These are phyloP conservation scores for Oemleria cerasiformis DNA, from an alignment of 306 rosid species.

Conservation along the genomic window DNA sequence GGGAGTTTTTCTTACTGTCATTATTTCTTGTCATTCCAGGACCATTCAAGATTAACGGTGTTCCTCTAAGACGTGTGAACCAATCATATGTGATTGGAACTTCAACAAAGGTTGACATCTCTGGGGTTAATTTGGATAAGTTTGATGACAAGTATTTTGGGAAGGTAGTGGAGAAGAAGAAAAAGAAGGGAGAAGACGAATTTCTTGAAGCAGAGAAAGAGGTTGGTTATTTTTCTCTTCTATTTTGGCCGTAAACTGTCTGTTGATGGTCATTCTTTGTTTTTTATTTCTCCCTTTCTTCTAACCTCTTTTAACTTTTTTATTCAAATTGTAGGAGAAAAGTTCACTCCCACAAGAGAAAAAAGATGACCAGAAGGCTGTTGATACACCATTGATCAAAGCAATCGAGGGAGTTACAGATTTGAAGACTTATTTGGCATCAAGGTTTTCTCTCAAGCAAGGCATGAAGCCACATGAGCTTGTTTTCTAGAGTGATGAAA, in stretches of 20 bases:
- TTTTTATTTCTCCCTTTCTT: not conserved
- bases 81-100: slow-evolving; percentile 65
- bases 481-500: slow-evolving; percentile 33
- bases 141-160: slow-evolving; percentile 58
- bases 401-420: slow-evolving; percentile 53
- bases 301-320: not conserved
- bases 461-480: slow-evolving; percentile 70
- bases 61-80: slow-evolving; percentile 68
- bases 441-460: slow-evolving; percentile 60
- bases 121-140: slow-evolving; percentile 43
- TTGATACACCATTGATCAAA: slow-evolving; percentile 47
- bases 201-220: slow-evolving; percentile 62
- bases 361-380: slow-evolving; percentile 64
- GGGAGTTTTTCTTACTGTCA: not conserved
- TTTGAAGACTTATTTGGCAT: slow-evolving; percentile 57
- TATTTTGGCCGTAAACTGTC: not conserved
- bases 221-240: slow-evolving; percentile 27
- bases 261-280: not conserved
- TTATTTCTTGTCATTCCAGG: slow-evolving; percentile 30
- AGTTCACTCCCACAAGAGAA: slow-evolving; percentile 56
- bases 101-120: slow-evolving; percentile 60
- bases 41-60: slow-evolving; percentile 67
- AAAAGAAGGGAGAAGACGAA: slow-evolving; percentile 56
- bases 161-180: slow-evolving; percentile 52
- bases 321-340: slow-evolving; percentile 43